phyloP scores from a whole-genome alignment of 2,329 filamentous ascomycete species.

The Grosmannia huntii region DNA sequence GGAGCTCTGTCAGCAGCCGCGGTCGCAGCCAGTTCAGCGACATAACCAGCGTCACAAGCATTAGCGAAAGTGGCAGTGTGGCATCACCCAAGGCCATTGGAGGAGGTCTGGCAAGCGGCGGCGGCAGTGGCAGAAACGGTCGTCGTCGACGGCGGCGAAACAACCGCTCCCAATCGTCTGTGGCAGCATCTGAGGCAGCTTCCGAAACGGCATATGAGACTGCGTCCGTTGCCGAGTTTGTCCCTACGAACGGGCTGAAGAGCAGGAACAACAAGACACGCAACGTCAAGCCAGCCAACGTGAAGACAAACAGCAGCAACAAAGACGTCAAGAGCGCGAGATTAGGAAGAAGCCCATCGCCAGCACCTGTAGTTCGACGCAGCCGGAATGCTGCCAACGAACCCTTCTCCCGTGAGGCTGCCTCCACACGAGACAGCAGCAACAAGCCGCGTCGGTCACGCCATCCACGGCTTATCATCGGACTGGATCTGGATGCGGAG shows the following conservation, averaged over 20 bases:
- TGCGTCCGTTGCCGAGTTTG: neutral
- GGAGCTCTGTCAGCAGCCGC: neutral
- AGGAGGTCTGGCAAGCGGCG: neutral
- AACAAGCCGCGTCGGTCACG: neutral
- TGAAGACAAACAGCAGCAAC: neutral
- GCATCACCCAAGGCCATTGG: neutral
- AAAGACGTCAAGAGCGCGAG: neutral
- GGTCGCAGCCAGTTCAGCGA: neutral
- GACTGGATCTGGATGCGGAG: conserved; percentile 57
- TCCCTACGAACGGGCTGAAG: neutral
- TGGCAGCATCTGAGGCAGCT: neutral
- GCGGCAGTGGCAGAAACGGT: neutral
- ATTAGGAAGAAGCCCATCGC: neutral
- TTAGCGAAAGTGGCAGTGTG: neutral
- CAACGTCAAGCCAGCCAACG: neutral
- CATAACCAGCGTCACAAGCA: neutral
- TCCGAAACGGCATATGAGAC: neutral
- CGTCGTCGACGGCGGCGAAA: neutral
- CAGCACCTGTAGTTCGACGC: neutral
- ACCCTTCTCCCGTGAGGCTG: neutral
- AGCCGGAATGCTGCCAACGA: neutral
- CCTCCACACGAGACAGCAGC: neutral
- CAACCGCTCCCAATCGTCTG: neutral
- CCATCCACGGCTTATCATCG: conserved; percentile 16
- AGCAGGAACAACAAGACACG: neutral